These are phyloP conservation scores for Pseudisothecium myosuroides DNA, from an alignment of 225 moss, liverwort and hornwort species.

Conservation along the genomic window DNA sequence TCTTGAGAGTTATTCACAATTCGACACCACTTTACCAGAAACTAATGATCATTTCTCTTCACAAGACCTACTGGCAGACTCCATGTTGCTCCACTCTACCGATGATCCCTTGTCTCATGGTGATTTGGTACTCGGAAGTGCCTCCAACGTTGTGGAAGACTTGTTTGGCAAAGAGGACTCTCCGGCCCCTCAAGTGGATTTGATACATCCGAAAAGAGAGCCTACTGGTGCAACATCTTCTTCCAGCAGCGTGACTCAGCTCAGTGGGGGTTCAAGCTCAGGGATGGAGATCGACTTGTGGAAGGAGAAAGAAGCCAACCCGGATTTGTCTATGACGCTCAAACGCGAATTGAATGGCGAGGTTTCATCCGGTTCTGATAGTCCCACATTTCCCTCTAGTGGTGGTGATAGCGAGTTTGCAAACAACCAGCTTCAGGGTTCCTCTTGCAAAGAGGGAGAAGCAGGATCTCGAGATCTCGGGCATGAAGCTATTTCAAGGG, in stretches of 20 bases:
- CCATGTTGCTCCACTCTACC: slow-evolving; percentile 5
- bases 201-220: not conserved
- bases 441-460: slow-evolving; percentile 6
- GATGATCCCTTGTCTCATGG: not conserved
- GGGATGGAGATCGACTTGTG: not conserved
- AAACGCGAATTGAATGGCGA: slow-evolving; percentile 8
- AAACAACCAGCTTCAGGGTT: not conserved
- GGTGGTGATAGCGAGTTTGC: not conserved
- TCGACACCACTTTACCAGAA: not conserved
- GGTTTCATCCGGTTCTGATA: slow-evolving; percentile 7
- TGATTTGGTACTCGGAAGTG: slow-evolving; percentile 15
- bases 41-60: slow-evolving; percentile 3
- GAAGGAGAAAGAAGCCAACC: slow-evolving; percentile 5
- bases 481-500: not conserved
- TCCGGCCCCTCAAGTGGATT: not conserved
- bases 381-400: slow-evolving; percentile 1
- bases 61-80: slow-evolving; percentile 10
- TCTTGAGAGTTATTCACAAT: slow-evolving; percentile 7
- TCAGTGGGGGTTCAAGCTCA: slow-evolving; percentile 23
- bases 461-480: not conserved
- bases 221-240: slow-evolving; percentile 1
- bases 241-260: slow-evolving; percentile 21
- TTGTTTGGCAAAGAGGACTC: not conserved
- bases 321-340: not conserved
- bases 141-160: slow-evolving; percentile 1